Evolutionary conservation across 257 asterid genomes (phyloP).

Genomic region (Primulina eburnea): DNA sequence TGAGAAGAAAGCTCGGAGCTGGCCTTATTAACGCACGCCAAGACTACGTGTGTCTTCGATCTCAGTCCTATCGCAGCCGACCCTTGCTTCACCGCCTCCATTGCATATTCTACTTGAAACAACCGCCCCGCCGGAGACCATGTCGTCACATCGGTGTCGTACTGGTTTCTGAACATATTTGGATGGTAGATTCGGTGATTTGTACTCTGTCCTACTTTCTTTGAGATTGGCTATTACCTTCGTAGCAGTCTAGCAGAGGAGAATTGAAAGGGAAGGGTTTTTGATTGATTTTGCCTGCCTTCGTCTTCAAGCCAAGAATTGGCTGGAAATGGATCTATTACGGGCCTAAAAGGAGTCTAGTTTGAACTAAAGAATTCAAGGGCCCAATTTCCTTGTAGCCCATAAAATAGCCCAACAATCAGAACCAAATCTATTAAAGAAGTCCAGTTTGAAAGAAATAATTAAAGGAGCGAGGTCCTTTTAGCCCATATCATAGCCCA

Average conservation of each 20-base stretch:
- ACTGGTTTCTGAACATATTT: slow-evolving; percentile 85
- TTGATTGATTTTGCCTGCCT: slow-evolving; percentile 3
- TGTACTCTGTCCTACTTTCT: no score
- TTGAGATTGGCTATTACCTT: no score
- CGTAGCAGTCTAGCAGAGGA: no score
- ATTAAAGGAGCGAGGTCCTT: no score
- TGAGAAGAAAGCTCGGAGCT: slow-evolving; percentile 91
- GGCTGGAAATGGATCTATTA: neutral
- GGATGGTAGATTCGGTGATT: neutral
- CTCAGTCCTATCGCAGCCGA: slow-evolving; percentile 95
- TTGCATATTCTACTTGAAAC: slow-evolving; percentile 93
- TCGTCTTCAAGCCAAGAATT: slow-evolving; percentile 18
- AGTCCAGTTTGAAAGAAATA: no score
- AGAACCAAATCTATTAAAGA: no score
- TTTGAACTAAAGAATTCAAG: neutral
- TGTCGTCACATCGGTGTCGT: slow-evolving; percentile 96
- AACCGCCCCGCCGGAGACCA: slow-evolving; percentile 98
- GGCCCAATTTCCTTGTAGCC: neutral
- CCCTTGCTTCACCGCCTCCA: slow-evolving; percentile 99
- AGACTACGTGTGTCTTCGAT: slow-evolving; percentile 89
- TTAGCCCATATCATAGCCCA: no score
- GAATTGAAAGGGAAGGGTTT: neutral
- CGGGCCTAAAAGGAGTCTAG: neutral
- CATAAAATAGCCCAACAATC: neutral
- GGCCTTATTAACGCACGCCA: slow-evolving; percentile 87